Conservation (phyloP, 2,329 filamentous ascomycete genomes). For the Sporothrix curviconia region DNA sequence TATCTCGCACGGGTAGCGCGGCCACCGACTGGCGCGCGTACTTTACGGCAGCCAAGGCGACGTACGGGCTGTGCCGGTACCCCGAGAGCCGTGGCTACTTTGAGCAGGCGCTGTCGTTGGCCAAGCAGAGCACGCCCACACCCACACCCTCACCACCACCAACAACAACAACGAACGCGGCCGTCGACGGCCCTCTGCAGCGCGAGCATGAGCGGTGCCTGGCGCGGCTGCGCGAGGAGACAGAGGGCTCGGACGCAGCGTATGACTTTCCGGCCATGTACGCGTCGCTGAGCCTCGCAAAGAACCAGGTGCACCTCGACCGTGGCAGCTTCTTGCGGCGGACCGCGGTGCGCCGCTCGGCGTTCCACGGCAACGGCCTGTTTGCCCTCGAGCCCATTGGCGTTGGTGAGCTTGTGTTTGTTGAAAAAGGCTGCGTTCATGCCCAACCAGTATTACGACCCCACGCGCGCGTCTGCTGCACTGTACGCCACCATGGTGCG, state of each 20-base stretch:
- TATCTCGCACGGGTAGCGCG: conserved; percentile 20
- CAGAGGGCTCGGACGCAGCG: conserved; percentile 19
- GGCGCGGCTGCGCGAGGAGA: conserved; percentile 24
- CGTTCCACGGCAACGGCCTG: conserved; percentile 34
- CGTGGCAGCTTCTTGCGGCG: conserved; percentile 29
- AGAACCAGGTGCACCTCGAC: conserved; percentile 25
- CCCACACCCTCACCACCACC: too few relatives aligned
- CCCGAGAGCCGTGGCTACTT: background rate
- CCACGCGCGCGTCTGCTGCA: background rate
- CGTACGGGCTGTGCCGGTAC: conserved; percentile 31
- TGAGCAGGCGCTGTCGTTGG: conserved; percentile 5
- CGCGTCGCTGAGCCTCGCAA: background rate
- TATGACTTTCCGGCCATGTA: conserved; percentile 27
- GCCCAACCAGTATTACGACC: conserved; percentile 35
- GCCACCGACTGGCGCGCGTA: conserved; percentile 29
- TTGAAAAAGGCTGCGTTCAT: conserved; percentile 36
- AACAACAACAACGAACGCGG: too few relatives aligned
- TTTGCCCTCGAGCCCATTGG: conserved; percentile 34
- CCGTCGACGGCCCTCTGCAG: conserved; percentile 17
- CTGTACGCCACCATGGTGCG: conserved; percentile 22
- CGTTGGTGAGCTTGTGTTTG: conserved; percentile 36
- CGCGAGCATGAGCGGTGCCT: conserved; percentile 23
- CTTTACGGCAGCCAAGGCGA: conserved; percentile 29
- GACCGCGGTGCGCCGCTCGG: conserved; percentile 28
- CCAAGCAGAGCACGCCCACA: too few relatives aligned